Evolutionary conservation across 495 filamentous ascomycete genomes (phyloP), one percentile per base, ranked within the genome.

Genomic region (Neurospora cerealis): DNA sequence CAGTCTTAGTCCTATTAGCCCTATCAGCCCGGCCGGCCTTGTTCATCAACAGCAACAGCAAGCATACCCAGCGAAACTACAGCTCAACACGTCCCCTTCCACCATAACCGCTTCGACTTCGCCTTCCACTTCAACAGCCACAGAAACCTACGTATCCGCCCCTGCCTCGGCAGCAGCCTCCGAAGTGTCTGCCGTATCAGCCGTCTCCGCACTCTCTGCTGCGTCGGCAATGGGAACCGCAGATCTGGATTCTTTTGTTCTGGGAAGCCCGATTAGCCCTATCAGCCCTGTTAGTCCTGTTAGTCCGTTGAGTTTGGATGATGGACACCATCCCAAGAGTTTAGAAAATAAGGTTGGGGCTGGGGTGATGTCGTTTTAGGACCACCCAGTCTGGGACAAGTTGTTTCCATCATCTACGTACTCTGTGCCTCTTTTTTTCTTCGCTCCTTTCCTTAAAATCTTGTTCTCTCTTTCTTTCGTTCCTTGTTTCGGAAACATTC

Each of bases 271-370:
- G 24, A 34, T 48, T 48, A 74, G 73, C 32, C 73, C 73, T 0
- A 28, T 74, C 32, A 71, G 69, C 15, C 69, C 73, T 46, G 70
- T 70, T 17, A 74, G 72, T n/a, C 74, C 74, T 9, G 72, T 77
- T 10, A 75, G 74, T 70, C 76, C 70, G 62, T 13, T 74, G 72
- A 60, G 69, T 62, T 66, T 24, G 32, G 24, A 62, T 28, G 46
- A 54, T 34, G 38, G 17, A 19, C 3, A 54, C 34, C 8, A 13
- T 70, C 4, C 70, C 38, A 72, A 32, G 15, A 28, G 6, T 21
- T 66, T 13, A 28, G 34, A 7, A 46, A 2, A 39, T 2, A 28
- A 28, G 24, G 66, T 38, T 13, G 34, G 19, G 54, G 24, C 28
- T 62, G 54, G 21, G n/a, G 42, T 39, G 6, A 46, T 46, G 19